Conservation (phyloP, 148 eudicot species). For the Cornus controversa region DNA sequence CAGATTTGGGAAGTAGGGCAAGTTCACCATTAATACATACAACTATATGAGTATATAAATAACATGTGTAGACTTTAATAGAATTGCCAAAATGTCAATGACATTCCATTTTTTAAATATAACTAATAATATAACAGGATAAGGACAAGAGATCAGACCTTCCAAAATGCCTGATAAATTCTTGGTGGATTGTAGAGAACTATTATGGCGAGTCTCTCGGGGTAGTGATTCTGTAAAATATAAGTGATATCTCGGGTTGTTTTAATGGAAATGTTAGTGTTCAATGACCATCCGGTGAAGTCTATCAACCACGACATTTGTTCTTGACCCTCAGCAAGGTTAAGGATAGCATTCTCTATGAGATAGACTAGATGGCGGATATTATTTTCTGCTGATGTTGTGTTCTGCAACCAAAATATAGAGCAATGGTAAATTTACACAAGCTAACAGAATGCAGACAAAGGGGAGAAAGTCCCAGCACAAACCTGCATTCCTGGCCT, state of each 20-base stretch:
- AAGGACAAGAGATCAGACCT: slow-evolving; percentile 34
- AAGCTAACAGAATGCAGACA: background rate
- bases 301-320: slow-evolving; percentile 95
- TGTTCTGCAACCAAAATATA: slow-evolving; percentile 51
- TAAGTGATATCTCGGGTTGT: slow-evolving; percentile 68
- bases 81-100: background rate
- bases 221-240: slow-evolving; percentile 87
- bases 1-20: background rate
- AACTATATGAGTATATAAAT: too few species aligned
- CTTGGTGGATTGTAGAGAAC: slow-evolving; percentile 81
- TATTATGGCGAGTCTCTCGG: slow-evolving; percentile 78
- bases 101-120: background rate
- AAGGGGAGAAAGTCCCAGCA: background rate
- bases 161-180: slow-evolving; percentile 77
- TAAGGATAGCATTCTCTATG: slow-evolving; percentile 81
- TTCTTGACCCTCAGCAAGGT: slow-evolving; percentile 87
- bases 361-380: slow-evolving; percentile 80
- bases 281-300: slow-evolving; percentile 72
- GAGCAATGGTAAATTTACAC: background rate
- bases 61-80: too few species aligned
- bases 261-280: slow-evolving; percentile 55
- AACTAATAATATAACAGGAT: background rate
- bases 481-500: slow-evolving; percentile 95
- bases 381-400: slow-evolving; percentile 67
- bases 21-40: background rate